phyloP scores from a whole-genome alignment of 2,329 filamentous ascomycete genomes.

The Talaromyces pinophilus region DNA sequence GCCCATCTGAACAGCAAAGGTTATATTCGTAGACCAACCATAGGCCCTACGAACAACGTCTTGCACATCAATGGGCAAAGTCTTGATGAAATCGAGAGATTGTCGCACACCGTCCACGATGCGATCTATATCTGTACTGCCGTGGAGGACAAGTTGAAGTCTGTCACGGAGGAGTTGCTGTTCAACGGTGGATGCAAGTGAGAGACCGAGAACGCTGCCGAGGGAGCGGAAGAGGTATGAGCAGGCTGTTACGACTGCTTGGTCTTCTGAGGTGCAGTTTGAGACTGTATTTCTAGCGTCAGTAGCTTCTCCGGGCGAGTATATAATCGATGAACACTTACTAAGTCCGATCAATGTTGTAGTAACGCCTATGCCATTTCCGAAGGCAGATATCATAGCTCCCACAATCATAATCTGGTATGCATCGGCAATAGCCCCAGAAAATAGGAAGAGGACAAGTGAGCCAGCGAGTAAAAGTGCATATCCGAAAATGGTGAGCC shows the following conservation, averaged over 20 bases:
- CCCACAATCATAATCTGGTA: conserved; percentile 58
- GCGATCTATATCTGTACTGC: conserved; percentile 60
- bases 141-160: conserved; percentile 56
- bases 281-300: conserved; percentile 51
- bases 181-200: conserved; percentile 69
- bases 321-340: conserved; percentile 33
- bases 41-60: conserved; percentile 67
- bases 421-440: conserved; percentile 55
- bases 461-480: conserved; percentile 56
- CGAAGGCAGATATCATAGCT: conserved; percentile 56
- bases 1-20: conserved; percentile 53
- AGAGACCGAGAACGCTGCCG: conserved; percentile 66
- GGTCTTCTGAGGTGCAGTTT: conserved; percentile 66
- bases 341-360: conserved; percentile 69
- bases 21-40: conserved; percentile 56
- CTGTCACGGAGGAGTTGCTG: conserved; percentile 55
- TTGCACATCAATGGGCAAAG: conserved; percentile 56
- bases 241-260: conserved; percentile 74
- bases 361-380: conserved; percentile 64
- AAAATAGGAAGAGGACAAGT: conserved; percentile 58
- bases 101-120: conserved; percentile 70
- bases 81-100: conserved; percentile 60
- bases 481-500: conserved; percentile 64
- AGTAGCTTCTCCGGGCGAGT: background rate
- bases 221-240: conserved; percentile 79